These are phyloP conservation scores for Henningerozyma blattae DNA, from an alignment of 805 yeast species.

Conservation along the genomic window DNA sequence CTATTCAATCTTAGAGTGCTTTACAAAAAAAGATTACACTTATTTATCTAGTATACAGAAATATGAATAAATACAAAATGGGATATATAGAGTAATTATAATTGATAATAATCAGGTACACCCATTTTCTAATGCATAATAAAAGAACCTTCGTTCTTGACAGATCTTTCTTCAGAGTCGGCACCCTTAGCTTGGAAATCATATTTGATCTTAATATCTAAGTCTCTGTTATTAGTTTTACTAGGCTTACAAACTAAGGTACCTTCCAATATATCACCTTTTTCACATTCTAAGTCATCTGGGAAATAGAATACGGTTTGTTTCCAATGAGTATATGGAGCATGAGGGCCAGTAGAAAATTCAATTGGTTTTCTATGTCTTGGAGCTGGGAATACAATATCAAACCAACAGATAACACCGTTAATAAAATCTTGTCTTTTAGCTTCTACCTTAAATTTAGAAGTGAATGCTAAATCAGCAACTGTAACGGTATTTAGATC, in stretches of 20 bases:
- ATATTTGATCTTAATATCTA: constrained; percentile 65
- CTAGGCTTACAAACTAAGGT: constrained; percentile 68
- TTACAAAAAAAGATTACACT: no score
- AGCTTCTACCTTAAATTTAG: constrained; percentile 59
- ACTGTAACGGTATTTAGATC: constrained; percentile 83
- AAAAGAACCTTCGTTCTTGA: constrained; percentile 49
- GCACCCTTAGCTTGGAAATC: constrained; percentile 30
- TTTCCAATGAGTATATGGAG: constrained; percentile 96
- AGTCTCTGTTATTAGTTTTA: constrained; percentile 68
- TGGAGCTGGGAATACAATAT: constrained; percentile 66
- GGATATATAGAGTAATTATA: background rate
- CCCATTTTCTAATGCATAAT: constrained; percentile 63
- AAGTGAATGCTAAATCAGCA: constrained; percentile 67
- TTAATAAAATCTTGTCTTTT: constrained; percentile 72
- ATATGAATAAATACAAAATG: background rate
- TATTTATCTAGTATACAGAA: no score
- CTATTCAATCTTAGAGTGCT: no score
- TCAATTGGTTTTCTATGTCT: constrained; percentile 44
- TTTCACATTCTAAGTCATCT: constrained; percentile 63
- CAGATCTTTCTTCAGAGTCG: constrained; percentile 41
- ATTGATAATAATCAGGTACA: no score
- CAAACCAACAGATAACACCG: constrained; percentile 92
- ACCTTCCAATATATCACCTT: constrained; percentile 69
- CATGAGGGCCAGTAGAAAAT: constrained; percentile 91
- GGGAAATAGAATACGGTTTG: constrained; percentile 89